Evolutionary conservation across 805 yeast genomes (phyloP), one percentile per base, ranked within the genome.

Genomic region (Myxozyma neglecta): DNA sequence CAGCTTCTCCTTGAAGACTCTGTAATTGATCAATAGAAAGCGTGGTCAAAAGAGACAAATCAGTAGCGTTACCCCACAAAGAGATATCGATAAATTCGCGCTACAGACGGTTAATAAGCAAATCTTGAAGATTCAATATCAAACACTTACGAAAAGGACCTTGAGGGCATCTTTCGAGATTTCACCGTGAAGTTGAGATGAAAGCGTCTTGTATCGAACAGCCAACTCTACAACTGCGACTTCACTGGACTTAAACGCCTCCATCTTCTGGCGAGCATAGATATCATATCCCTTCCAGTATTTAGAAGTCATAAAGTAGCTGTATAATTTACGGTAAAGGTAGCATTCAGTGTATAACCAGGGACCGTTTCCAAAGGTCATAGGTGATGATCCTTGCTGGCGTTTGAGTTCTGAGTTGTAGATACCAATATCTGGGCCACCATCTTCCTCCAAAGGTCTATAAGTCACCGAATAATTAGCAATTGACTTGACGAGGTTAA

Each of bases 41-140:
- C 61, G 89, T 91, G 3, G 96, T 92, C 65, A 94, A 79, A 57
- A 96, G 77, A 0, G 97, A 90, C 71, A 94, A 81, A 74, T 94
- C 99, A 3, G 97, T 90, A 18, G 98, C 97, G 74, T 94, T 94
- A 34, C 99, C 99, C 99, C 99, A 94, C 57, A 94, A 76, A 0
- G 97, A 89, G 58, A 93, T 83, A 72, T 91, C 96, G 47, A 89
- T 76, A 65, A 92, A 88, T 73, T 94, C 99, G 64, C 80, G 83
- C 78, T 91, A 90, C 20, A 11, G 13, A 24, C n/a, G 29, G 29
- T 24, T 8, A 10, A 10, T 18, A 42, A 18, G 44, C 34, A 43
- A 76, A 11, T 87, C 14, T 40, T 32, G 29, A 60, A 79, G 82
- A 68, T 3, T 64, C 61, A 1, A 57, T 35, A 11, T 4, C 29